Percentiles rank a stretch among this genome's conserved stretches.
Conservation (phyloP, 169 alveolate species). For the Plasmodium knowlesi region DNA sequence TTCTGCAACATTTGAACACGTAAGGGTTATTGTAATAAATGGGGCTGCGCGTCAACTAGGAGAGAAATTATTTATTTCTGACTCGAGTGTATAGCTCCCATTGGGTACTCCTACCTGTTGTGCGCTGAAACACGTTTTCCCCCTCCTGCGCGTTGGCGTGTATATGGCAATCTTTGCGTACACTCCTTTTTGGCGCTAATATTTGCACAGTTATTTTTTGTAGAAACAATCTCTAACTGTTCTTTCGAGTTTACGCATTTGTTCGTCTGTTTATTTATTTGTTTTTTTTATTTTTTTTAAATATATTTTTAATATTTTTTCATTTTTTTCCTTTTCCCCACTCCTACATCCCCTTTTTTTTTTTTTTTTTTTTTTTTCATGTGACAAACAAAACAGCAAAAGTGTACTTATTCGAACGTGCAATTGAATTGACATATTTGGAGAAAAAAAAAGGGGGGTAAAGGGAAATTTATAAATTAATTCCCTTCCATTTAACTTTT, state of each 20-base stretch:
- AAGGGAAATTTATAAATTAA: neutral
- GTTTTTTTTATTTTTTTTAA: neutral
- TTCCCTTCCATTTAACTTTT: neutral
- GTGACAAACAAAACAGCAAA: neutral
- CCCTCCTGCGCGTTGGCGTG: neutral
- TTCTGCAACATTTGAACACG: neutral
- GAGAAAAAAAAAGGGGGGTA: neutral
- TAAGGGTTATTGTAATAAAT: neutral
- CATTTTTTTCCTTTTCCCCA: neutral
- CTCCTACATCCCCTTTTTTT: neutral
- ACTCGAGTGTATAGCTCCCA: neutral
- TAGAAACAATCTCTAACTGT: neutral
- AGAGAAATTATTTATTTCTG: neutral
- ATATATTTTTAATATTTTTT: no score
- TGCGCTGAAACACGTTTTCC: neutral
- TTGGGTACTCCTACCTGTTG: neutral
- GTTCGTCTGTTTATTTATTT: neutral
- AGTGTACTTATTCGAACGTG: neutral
- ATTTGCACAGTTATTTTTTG: constrained; percentile 19
- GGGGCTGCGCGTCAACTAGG: neutral
- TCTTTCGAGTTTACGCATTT: neutral
- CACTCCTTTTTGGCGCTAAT: neutral
- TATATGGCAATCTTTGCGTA: neutral
- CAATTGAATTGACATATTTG: neutral
- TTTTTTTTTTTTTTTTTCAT: neutral